Conservation (phyloP, 768 basidiomycete species). For the Suillus alpinus region DNA sequence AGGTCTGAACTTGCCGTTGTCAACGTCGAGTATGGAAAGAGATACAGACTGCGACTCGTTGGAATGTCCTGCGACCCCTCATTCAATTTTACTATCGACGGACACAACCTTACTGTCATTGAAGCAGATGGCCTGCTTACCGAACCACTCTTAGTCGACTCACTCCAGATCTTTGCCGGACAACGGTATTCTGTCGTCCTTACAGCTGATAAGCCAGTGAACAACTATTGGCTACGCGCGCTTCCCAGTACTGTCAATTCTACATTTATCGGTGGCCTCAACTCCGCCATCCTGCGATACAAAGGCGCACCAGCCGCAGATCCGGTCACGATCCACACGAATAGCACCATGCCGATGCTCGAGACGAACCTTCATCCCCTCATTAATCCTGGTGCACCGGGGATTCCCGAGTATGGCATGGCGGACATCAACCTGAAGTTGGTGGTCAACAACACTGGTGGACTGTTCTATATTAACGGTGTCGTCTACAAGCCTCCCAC, state of each 20-base stretch:
- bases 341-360: background rate
- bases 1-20: background rate
- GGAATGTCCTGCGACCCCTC: background rate
- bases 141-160: slow-evolving; percentile 30
- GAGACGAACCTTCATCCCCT: background rate
- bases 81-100: slow-evolving; percentile 19
- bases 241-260: slow-evolving; percentile 22
- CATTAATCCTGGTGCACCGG: background rate
- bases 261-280: slow-evolving; percentile 7
- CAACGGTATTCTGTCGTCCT: slow-evolving; percentile 45
- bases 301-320: background rate
- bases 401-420: background rate
- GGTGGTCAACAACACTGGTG: background rate
- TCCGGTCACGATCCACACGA: background rate
- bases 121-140: slow-evolving; percentile 31
- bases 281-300: background rate
- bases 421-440: background rate
- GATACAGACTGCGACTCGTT: background rate
- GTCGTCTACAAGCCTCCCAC: background rate
- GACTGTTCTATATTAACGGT: background rate
- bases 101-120: slow-evolving; percentile 30
- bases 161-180: slow-evolving; percentile 29
- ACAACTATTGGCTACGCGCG: slow-evolving; percentile 57
- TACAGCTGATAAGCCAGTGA: slow-evolving; percentile 40
- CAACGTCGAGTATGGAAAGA: background rate